Base-by-base conservation (phyloP, 2,329 filamentous ascomycete genomes). In the Chaetomiaceae sp. region DNA sequence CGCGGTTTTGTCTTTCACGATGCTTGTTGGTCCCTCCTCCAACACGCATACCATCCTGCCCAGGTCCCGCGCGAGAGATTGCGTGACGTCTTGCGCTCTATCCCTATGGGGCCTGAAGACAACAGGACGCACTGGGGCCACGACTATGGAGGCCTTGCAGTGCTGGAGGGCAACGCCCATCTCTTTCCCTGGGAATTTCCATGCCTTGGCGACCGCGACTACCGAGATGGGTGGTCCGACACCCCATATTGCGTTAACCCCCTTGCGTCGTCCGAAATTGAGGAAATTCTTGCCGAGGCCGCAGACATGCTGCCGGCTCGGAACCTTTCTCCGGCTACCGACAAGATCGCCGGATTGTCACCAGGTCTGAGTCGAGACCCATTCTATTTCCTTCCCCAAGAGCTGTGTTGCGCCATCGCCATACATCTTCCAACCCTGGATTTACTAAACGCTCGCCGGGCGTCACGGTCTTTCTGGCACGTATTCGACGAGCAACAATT, bases 171-270 rank as follows among this genome's bases (percentile, higher is more conserved):
- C n/a, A n/a, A n/a, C n/a, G n/a, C n/a, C n/a, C 30, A 48, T n/a
- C 42, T 42, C 10, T 48, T 48, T 14, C 44, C 44, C 6, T 48
- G 44, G 44, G 44, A 48, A 25, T n/a, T n/a, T n/a, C n/a, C n/a
- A n/a, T n/a, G n/a, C n/a, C n/a, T n/a, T n/a, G n/a, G n/a, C n/a
- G n/a, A n/a, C n/a, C n/a, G n/a, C n/a, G n/a, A n/a, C n/a, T n/a
- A n/a, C n/a, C n/a, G n/a, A n/a, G 7, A n/a, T 4, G 23, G 23
- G 16, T 16, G n/a, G n/a, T n/a, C n/a, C n/a, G n/a, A n/a, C n/a
- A n/a, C 31, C n/a, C n/a, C 16, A 2, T 13, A 20, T 12, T n/a
- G n/a, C n/a, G n/a, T n/a, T n/a, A n/a, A 3, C 7, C 3, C 4
- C 39, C 38, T 16, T 14, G 5, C 44, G 34, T 14, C 23, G 34